Evolutionary conservation across 2,329 filamentous ascomycete species (phyloP).

Genomic region (Neopestalotiopsis rosae): DNA sequence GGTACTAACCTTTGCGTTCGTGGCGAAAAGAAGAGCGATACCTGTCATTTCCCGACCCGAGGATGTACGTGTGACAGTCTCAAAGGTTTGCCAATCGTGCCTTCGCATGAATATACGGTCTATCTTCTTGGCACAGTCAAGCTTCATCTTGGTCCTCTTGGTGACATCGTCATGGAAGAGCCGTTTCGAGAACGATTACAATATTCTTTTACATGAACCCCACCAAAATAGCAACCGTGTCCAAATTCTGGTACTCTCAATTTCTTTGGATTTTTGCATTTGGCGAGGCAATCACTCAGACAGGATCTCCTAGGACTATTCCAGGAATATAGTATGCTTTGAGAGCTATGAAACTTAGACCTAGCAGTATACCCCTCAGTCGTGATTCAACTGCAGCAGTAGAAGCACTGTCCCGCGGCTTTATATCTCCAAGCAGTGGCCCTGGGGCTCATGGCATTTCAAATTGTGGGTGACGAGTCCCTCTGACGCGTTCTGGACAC

Average conservation of each 20-base stretch:
- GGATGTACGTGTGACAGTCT: background rate
- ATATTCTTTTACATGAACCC: background rate
- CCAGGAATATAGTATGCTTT: background rate
- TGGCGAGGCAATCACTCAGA: constrained; percentile 2
- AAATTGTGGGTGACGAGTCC: background rate
- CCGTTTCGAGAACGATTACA: background rate
- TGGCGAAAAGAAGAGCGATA: background rate
- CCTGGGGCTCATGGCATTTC: constrained; percentile 1
- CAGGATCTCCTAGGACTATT: background rate
- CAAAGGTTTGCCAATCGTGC: constrained; percentile 6
- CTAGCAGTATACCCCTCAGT: background rate
- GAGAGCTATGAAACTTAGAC: background rate
- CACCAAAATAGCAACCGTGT: background rate
- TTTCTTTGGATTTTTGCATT: constrained; percentile 7
- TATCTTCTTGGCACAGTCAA: background rate
- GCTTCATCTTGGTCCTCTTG: background rate
- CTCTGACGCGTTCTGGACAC: background rate
- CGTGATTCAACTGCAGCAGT: background rate
- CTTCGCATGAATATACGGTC: background rate
- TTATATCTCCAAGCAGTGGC: constrained; percentile 5
- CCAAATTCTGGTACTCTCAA: background rate
- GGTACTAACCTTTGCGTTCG: background rate
- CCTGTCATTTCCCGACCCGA: background rate
- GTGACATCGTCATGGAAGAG: background rate
- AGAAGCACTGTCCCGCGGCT: background rate